These are phyloP conservation scores for Penicillium sp. DNA, from an alignment of 2,329 filamentous ascomycete species.

Conservation along the genomic window DNA sequence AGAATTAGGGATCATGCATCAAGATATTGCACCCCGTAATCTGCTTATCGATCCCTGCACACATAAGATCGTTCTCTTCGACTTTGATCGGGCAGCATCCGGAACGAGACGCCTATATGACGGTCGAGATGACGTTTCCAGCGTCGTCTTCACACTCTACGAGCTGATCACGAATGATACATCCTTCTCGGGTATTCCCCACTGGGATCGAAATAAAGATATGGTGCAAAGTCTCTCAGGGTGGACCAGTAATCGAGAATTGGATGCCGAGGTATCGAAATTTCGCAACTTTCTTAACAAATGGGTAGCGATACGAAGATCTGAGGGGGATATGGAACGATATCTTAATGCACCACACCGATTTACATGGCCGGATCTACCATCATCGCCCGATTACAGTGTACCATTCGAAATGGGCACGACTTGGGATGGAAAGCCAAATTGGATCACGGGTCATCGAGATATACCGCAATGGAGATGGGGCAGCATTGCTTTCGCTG, in stretches of 20 bases:
- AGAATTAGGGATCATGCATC: slow-evolving; percentile 32
- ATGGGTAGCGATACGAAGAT: slow-evolving; percentile 17
- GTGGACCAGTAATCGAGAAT: slow-evolving; percentile 15
- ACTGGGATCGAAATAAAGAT: slow-evolving; percentile 26
- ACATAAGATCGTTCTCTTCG: slow-evolving; percentile 25
- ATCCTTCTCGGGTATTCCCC: slow-evolving; percentile 22
- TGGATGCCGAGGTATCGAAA: slow-evolving; percentile 18
- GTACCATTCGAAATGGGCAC: slow-evolving; percentile 18
- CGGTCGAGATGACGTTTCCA: slow-evolving; percentile 26
- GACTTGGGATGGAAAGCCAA: slow-evolving; percentile 10
- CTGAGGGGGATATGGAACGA: slow-evolving; percentile 11
- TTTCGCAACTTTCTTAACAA: slow-evolving; percentile 21
- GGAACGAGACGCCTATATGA: slow-evolving; percentile 17
- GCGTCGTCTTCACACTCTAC: slow-evolving; percentile 29
- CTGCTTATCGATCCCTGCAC: slow-evolving; percentile 28
- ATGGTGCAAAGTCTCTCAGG: slow-evolving; percentile 20
- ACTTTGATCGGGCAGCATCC: slow-evolving; percentile 24
- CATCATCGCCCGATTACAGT: slow-evolving; percentile 15
- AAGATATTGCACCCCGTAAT: slow-evolving; percentile 35
- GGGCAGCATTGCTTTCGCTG: slow-evolving; percentile 22
- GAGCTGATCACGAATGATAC: slow-evolving; percentile 30
- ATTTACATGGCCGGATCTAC: slow-evolving; percentile 18
- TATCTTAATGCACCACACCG: slow-evolving; percentile 21
- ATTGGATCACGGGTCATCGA: slow-evolving; percentile 13
- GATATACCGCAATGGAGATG: slow-evolving; percentile 13